phyloP scores from a whole-genome alignment of 805 yeast genomes.

The Jamesozyma hellenica region DNA sequence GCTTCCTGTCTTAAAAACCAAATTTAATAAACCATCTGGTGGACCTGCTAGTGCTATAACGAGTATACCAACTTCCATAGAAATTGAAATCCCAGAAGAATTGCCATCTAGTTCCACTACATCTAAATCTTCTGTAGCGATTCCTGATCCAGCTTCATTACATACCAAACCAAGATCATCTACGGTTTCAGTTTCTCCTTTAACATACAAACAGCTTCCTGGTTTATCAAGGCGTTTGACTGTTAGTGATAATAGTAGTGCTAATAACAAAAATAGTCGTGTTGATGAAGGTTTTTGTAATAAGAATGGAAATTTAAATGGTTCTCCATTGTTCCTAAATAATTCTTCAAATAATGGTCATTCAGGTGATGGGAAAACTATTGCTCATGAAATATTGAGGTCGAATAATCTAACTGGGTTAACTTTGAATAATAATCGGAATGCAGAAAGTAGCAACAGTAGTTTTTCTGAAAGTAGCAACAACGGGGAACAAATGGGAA shows the following conservation, averaged over 20 bases:
- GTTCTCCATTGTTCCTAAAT: not conserved
- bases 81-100: conserved; percentile 54
- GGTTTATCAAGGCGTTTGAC: conserved; percentile 23
- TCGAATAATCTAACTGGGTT: not conserved
- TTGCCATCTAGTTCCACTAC: conserved; percentile 20
- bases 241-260: conserved; percentile 25
- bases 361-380: conserved; percentile 1
- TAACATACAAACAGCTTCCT: conserved; percentile 13
- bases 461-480: not conserved
- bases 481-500: not conserved
- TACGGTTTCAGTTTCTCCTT: conserved; percentile 21
- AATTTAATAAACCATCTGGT: conserved; percentile 14
- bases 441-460: not conserved
- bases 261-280: not conserved
- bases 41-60: conserved; percentile 25
- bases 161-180: conserved; percentile 25
- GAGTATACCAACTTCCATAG: conserved; percentile 46
- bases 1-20: conserved; percentile 23
- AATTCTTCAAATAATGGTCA: not conserved
- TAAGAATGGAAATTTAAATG: not conserved
- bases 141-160: conserved; percentile 4
- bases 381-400: conserved; percentile 10
- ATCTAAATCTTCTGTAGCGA: conserved; percentile 6
- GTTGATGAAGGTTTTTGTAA: not conserved
- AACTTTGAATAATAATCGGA: conserved; percentile 1